phyloP scores from a whole-genome alignment of 73 alveolate genomes.

The Blepharisma stoltei region DNA sequence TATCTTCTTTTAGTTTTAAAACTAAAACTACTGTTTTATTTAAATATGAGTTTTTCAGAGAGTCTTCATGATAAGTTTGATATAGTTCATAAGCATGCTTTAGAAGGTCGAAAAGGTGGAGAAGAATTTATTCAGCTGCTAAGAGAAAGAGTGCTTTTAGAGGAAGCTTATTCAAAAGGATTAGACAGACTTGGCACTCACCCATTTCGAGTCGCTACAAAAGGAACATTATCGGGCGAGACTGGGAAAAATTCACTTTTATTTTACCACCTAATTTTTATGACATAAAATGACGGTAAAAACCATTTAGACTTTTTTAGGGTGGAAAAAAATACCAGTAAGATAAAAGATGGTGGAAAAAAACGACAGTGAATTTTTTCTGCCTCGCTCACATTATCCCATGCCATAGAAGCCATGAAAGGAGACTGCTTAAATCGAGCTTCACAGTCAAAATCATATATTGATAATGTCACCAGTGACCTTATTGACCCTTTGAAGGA shows the following conservation, averaged over 20 bases:
- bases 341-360: too few relatives aligned
- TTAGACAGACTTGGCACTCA: slow-evolving; percentile 5
- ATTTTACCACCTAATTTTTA: too few relatives aligned
- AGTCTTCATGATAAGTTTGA: slow-evolving; percentile 7
- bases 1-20: too few relatives aligned
- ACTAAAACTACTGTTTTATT: too few relatives aligned
- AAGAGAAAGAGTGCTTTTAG: background rate
- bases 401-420: slow-evolving; percentile 17
- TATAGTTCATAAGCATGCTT: background rate
- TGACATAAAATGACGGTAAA: too few relatives aligned
- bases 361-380: too few relatives aligned
- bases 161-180: slow-evolving; percentile 9
- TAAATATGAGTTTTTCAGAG: slow-evolving; percentile 39
- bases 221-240: slow-evolving; percentile 23
- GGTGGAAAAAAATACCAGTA: too few relatives aligned
- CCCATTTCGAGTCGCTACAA: background rate
- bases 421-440: background rate
- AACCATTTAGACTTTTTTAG: too few relatives aligned
- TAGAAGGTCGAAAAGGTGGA: background rate
- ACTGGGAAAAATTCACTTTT: too few relatives aligned
- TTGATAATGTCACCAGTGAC: slow-evolving; percentile 3
- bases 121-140: slow-evolving; percentile 17
- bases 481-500: slow-evolving; percentile 15
- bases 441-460: background rate
- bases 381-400: too few relatives aligned